A percentile compares a stretch with the other conserved stretches of the same genome.
phyloP scores from a whole-genome alignment of 192 early-diverging fungal species.

The Radiomyces spectabilis region DNA sequence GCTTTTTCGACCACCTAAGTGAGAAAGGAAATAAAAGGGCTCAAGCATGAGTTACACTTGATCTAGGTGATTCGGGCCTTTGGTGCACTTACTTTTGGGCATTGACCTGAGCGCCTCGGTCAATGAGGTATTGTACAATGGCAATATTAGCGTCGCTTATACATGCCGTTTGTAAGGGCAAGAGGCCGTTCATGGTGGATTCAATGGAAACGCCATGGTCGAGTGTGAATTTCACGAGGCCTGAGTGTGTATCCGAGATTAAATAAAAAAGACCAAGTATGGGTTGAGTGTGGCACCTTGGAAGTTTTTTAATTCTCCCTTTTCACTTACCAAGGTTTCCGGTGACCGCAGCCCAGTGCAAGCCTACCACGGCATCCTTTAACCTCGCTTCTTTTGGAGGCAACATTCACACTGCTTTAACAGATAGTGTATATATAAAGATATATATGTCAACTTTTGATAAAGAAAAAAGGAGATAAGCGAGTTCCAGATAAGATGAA shows the following conservation, averaged over 20 bases:
- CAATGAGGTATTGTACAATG: constrained; percentile 57
- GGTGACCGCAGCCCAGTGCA: constrained; percentile 42
- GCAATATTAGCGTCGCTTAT: constrained; percentile 44
- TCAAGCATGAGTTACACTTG: background rate
- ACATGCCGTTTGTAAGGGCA: constrained; percentile 64
- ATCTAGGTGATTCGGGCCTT: background rate
- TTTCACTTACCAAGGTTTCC: constrained; percentile 36
- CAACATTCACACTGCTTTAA: background rate
- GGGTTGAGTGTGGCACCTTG: too few relatives aligned
- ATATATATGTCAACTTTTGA: too few relatives aligned
- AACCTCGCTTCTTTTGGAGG: constrained; percentile 2
- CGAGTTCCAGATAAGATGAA: too few relatives aligned
- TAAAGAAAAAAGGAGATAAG: too few relatives aligned
- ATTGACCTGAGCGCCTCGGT: constrained; percentile 62
- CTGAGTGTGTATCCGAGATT: constrained; percentile 13
- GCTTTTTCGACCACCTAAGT: constrained; percentile 18
- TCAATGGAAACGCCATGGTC: constrained; percentile 61
- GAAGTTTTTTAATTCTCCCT: background rate
- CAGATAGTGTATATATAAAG: background rate
- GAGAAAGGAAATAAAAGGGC: background rate
- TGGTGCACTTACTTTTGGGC: constrained; percentile 32
- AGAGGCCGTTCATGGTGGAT: constrained; percentile 52
- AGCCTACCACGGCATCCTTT: constrained; percentile 9
- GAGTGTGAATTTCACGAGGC: constrained; percentile 52
- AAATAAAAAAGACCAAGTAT: background rate